A percentile compares a stretch with the other conserved stretches of the same genome.
Conservation (phyloP, 352 stramenopile species). For the Pythium coloratum region DNA sequence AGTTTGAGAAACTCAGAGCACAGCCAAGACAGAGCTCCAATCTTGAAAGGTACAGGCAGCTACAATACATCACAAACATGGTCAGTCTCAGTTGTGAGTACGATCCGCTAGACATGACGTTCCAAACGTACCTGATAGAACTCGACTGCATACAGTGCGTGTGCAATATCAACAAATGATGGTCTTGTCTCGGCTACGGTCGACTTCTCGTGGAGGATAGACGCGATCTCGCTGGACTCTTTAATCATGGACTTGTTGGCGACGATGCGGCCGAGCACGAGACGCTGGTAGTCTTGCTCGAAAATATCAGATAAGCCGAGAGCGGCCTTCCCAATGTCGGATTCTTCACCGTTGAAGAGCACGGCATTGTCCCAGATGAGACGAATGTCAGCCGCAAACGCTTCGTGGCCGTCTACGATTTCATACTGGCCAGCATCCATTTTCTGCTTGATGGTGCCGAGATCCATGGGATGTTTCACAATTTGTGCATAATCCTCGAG, state of each 20-base stretch:
- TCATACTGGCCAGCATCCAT: slow-evolving; percentile 80
- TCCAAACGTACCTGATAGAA: slow-evolving; percentile 52
- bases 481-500: slow-evolving; percentile 86
- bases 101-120: not conserved
- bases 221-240: slow-evolving; percentile 28
- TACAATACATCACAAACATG: slow-evolving; percentile 12
- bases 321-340: slow-evolving; percentile 65
- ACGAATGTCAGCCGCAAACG: slow-evolving; percentile 75
- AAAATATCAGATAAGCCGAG: slow-evolving; percentile 78
- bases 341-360: slow-evolving; percentile 79
- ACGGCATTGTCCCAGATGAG: slow-evolving; percentile 85
- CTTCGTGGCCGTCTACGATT: slow-evolving; percentile 47
- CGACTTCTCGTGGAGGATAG: not conserved
- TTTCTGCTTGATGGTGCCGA: slow-evolving; percentile 84
- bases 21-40: slow-evolving; percentile 33
- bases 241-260: slow-evolving; percentile 61
- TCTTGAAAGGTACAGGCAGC: slow-evolving; percentile 32
- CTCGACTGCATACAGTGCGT: slow-evolving; percentile 69
- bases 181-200: slow-evolving; percentile 32
- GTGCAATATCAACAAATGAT: slow-evolving; percentile 57
- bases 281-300: slow-evolving; percentile 79
- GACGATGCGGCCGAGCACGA: slow-evolving; percentile 57
- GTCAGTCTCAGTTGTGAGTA: not conserved
- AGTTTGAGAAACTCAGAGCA: slow-evolving; percentile 35
- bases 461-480: slow-evolving; percentile 90